Evolutionary conservation across 2,329 filamentous ascomycete genomes (phyloP).

Genomic region (Sporothrix luriei): DNA sequence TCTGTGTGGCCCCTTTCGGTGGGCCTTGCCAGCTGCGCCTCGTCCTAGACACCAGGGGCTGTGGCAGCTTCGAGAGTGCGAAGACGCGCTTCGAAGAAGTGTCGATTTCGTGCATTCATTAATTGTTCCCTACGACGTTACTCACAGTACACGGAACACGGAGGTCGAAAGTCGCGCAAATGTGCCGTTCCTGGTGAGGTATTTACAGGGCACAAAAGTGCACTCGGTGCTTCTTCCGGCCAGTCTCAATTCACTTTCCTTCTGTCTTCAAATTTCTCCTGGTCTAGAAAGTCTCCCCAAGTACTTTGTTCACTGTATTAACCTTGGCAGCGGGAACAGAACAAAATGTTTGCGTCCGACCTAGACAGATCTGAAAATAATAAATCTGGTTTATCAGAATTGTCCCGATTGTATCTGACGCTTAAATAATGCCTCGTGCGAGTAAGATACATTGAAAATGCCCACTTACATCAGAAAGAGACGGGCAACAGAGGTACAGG

Average conservation of each 20-base stretch:
- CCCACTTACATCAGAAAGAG: background rate
- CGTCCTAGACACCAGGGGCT: constrained; percentile 8
- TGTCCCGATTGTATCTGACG: too few species aligned
- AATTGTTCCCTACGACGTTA: too few species aligned
- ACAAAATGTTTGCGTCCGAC: too few species aligned
- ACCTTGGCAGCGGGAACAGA: too few species aligned
- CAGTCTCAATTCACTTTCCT: background rate
- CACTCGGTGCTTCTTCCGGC: background rate
- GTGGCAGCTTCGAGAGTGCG: background rate
- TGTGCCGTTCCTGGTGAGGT: constrained; percentile 15
- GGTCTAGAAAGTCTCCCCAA: too few species aligned
- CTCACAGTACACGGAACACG: background rate
- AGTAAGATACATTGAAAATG: background rate
- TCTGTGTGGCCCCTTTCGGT: constrained; percentile 23
- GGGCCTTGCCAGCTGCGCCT: constrained; percentile 25
- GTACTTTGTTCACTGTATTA: too few species aligned
- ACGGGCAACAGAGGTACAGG: background rate
- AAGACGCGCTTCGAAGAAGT: background rate
- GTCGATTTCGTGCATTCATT: constrained; percentile 2
- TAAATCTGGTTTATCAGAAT: too few species aligned
- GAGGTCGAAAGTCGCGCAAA: constrained; percentile 7
- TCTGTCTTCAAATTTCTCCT: too few species aligned
- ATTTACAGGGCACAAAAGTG: constrained; percentile 3
- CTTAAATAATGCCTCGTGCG: background rate
- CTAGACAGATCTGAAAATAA: too few species aligned